These are phyloP conservation scores for Fusarium bulbicola DNA, from an alignment of 2,329 filamentous ascomycete species.

Conservation along the genomic window DNA sequence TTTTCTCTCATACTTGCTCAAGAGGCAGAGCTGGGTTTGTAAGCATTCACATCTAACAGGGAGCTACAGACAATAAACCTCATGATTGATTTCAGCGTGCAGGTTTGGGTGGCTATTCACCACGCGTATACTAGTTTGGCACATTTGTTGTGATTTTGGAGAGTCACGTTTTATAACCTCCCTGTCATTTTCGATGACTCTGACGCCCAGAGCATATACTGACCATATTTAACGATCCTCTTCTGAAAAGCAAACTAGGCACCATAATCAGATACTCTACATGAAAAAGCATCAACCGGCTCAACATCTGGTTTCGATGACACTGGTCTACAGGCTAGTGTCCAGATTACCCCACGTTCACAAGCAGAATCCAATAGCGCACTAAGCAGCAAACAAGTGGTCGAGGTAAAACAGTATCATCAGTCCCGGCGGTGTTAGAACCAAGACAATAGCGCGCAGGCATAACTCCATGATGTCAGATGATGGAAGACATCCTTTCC, in stretches of 20 bases:
- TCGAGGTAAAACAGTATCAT: conserved; percentile 10
- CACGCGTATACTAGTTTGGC: not conserved
- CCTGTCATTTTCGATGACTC: not conserved
- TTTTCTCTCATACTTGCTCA: conserved; percentile 18
- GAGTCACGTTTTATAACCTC: not conserved
- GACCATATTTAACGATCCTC: not conserved
- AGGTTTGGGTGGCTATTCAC: conserved; percentile 15
- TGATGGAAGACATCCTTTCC: conserved; percentile 10
- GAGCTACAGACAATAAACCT: conserved; percentile 27
- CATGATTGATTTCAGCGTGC: conserved; percentile 19
- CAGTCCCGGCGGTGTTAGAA: conserved; percentile 8
- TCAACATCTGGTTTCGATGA: not conserved
- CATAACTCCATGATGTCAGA: conserved; percentile 29
- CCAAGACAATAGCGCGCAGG: conserved; percentile 19
- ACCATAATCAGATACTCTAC: not conserved
- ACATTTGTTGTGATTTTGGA: not conserved
- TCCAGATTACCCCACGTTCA: not conserved
- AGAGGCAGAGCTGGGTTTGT: conserved; percentile 30
- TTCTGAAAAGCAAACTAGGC: not conserved
- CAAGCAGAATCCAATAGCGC: not conserved
- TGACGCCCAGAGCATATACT: not conserved
- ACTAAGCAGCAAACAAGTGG: conserved; percentile 7
- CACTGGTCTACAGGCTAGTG: not conserved
- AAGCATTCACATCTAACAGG: conserved; percentile 15
- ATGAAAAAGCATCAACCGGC: not conserved